phyloP scores from a whole-genome alignment of 768 basidiomycete species.

The Daedaleopsis sinensis region DNA sequence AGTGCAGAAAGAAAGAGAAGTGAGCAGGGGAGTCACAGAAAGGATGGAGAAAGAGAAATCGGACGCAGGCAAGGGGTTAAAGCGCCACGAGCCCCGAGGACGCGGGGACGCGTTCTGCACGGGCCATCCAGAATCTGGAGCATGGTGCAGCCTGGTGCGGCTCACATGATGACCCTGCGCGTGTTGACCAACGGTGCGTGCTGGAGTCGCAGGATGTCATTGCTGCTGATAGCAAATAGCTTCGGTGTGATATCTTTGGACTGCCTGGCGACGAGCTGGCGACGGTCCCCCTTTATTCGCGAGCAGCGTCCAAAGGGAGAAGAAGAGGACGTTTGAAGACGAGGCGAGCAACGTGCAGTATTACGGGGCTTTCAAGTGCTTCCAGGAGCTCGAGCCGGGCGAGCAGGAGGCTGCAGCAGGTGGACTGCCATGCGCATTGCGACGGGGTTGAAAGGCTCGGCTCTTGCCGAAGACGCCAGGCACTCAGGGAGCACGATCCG shows the following conservation, averaged over 20 bases:
- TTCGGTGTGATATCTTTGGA: background rate
- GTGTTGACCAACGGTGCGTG: conserved; percentile 2
- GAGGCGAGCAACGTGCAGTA: conserved; percentile 12
- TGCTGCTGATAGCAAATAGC: conserved; percentile 8
- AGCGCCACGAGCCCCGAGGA: background rate
- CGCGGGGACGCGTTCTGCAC: conserved; percentile 5
- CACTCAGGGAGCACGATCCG: background rate
- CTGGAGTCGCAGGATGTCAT: background rate
- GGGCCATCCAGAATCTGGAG: conserved; percentile 1
- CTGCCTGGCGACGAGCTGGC: conserved; percentile 9
- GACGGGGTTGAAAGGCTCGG: background rate
- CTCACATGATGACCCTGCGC: conserved; percentile 16
- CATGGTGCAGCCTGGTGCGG: conserved; percentile 1
- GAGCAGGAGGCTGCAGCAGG: background rate
- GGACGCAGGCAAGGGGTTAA: background rate
- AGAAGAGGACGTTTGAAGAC: background rate
- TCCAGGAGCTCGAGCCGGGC: background rate
- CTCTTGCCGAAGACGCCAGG: background rate
- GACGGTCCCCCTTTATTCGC: conserved; percentile 13
- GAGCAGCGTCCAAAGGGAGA: background rate
- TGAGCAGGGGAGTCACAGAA: background rate
- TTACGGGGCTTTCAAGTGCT: background rate
- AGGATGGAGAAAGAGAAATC: background rate
- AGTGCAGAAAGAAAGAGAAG: background rate
- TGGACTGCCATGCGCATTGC: background rate